A percentile compares a stretch with the other conserved stretches of the same genome.
Conservation (phyloP, 2,329 filamentous ascomycete species). For the Ascochyta lentis region DNA sequence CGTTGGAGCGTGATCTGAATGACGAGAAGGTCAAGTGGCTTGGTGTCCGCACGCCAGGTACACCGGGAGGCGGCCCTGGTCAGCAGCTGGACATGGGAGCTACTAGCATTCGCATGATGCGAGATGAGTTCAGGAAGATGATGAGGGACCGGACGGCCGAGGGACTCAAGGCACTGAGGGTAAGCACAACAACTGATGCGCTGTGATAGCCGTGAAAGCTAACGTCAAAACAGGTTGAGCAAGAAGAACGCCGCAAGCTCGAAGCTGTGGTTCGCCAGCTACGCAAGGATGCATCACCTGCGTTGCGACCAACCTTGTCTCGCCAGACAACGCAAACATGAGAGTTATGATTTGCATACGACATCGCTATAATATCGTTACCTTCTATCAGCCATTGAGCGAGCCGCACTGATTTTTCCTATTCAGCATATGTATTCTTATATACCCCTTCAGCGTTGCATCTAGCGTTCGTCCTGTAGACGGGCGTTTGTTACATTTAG, state of each 20-base stretch:
- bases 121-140: slow-evolving; percentile 81
- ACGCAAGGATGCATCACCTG: slow-evolving; percentile 50
- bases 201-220: not conserved
- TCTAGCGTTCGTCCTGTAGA: slow-evolving; percentile 8
- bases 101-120: slow-evolving; percentile 72
- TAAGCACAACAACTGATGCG: slow-evolving; percentile 50
- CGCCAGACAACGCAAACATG: slow-evolving; percentile 14
- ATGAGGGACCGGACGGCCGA: slow-evolving; percentile 75
- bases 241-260: slow-evolving; percentile 73
- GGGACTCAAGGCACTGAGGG: slow-evolving; percentile 68
- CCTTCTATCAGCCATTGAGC: not conserved
- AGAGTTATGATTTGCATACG: not conserved
- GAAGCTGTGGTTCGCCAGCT: slow-evolving; percentile 67
- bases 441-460: slow-evolving; percentile 18
- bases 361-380: not conserved
- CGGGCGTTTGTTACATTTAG: not conserved
- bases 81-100: slow-evolving; percentile 54
- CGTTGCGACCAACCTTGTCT: slow-evolving; percentile 10
- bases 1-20: slow-evolving; percentile 67
- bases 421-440: slow-evolving; percentile 17
- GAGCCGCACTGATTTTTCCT: not conserved
- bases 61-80: slow-evolving; percentile 32
- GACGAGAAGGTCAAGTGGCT: slow-evolving; percentile 73
- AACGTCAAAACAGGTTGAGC: slow-evolving; percentile 63
- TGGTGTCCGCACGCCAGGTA: slow-evolving; percentile 63